These are phyloP conservation scores for Phytophthora vignae DNA, from an alignment of 352 stramenopile genomes.

Conservation along the genomic window DNA sequence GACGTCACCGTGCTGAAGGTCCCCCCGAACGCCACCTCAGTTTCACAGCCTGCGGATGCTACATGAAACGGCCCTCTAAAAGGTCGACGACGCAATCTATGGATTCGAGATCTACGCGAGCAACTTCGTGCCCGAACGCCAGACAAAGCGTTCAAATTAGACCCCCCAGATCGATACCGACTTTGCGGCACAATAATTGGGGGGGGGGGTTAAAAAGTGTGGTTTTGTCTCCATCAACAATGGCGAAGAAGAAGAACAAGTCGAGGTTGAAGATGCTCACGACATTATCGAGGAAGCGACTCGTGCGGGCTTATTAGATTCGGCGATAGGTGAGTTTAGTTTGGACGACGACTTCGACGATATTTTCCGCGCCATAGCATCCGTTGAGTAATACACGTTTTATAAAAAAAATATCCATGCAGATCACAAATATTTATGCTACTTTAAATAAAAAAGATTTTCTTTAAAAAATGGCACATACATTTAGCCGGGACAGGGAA, in stretches of 20 bases:
- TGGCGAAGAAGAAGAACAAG: too few relatives aligned
- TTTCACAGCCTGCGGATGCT: conserved; percentile 2
- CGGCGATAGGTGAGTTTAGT: background rate
- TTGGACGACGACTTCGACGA: background rate
- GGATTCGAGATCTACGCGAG: background rate
- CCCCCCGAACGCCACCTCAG: background rate
- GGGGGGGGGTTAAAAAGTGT: background rate
- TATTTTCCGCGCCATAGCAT: background rate
- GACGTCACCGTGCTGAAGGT: background rate
- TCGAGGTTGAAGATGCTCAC: too few relatives aligned
- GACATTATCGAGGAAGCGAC: too few relatives aligned
- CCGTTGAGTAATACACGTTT: too few relatives aligned
- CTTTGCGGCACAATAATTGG: background rate
- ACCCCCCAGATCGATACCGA: background rate
- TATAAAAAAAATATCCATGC: too few relatives aligned
- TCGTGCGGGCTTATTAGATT: background rate
- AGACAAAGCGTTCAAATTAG: background rate
- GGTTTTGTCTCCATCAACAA: background rate
- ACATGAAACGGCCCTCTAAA: conserved; percentile 1
- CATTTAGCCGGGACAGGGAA: too few relatives aligned
- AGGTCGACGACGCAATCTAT: background rate
- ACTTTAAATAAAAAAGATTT: too few relatives aligned
- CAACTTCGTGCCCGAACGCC: background rate
- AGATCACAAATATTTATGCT: too few relatives aligned
- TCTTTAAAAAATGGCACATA: too few relatives aligned